Evolutionary conservation across 1,139 yeast genomes (phyloP).

Genomic region (Kodamaea ohmeri): DNA sequence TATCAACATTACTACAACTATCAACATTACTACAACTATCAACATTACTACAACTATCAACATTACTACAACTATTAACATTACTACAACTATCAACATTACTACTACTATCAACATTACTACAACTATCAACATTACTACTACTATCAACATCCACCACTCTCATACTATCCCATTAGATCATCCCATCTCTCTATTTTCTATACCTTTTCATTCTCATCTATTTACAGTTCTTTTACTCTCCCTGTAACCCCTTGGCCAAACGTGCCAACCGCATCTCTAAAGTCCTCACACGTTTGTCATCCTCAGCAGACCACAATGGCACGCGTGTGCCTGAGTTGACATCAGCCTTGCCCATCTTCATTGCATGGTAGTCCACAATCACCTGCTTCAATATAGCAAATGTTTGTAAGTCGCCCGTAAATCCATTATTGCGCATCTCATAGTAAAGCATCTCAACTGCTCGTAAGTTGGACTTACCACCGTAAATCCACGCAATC

Average conservation of each 20-base stretch:
- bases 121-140: no score
- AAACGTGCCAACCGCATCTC: slow-evolving; percentile 17
- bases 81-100: no score
- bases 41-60: no score
- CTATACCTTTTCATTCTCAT: slow-evolving; percentile 6
- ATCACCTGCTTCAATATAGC: slow-evolving; percentile 37
- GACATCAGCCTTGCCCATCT: slow-evolving; percentile 26
- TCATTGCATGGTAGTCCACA: slow-evolving; percentile 35
- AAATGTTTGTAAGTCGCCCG: slow-evolving; percentile 37
- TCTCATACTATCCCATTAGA: no score
- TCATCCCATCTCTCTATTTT: neutral
- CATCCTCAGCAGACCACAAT: slow-evolving; percentile 40
- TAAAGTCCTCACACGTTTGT: slow-evolving; percentile 29
- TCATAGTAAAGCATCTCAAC: slow-evolving; percentile 36
- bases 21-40: no score
- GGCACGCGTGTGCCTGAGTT: slow-evolving; percentile 21
- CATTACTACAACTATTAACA: no score
- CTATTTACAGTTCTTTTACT: neutral
- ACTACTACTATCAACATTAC: no score
- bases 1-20: no score
- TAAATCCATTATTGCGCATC: slow-evolving; percentile 44
- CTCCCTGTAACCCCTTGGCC: slow-evolving; percentile 7
- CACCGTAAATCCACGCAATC: slow-evolving; percentile 39
- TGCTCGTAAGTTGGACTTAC: slow-evolving; percentile 35
- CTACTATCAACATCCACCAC: no score